Base-by-base conservation (phyloP, 2,329 filamentous ascomycete genomes). In the Dactylellina haptotyla region DNA sequence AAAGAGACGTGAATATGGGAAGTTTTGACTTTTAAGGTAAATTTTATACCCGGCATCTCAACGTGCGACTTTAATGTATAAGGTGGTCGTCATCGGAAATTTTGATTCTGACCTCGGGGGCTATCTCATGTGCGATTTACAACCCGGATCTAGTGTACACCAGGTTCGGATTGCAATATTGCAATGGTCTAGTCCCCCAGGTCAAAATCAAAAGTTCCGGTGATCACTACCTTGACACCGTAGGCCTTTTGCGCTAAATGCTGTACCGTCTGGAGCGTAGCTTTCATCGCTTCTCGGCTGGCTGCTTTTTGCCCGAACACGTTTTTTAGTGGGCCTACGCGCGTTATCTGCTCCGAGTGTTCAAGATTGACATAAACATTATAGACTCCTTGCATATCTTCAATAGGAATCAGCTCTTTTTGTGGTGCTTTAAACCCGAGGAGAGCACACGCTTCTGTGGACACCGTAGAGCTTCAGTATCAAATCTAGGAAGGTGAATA, bases 371-470 rank as follows among this genome's bases (percentile, higher is more conserved):
- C 51, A 14, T 16, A 64, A 23, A 75, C 70, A 20, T 75, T 54
- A 32, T 75, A 75, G 48, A 69, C 54, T 2, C 70, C 62, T 16
- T 12, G 28, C 12, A 51, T 8, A 9, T 58, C n/a, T 3, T 45
- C 37, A 28, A 69, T 43, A 12, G 56, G 62, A 1, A 50, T 25
- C 10, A 75, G 26, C 30, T 69, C 50, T 54, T 26, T 57, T 51
- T 75, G 62, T 10, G 64, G 63, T 16, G 70, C 70, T 46, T 75
- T 75, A 62, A 75, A 75, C 34, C 70, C 70, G 4, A 75, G 50
- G 10, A 73, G 54, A 62, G 56, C 41, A 20, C 69, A 73, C 8
- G 69, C 61, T 28, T 73, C 69, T 73, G 45, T 9, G 57, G n/a
- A n/a, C 4, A 39, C 18, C 23, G 28, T n/a, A 30, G n/a, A 14